These are phyloP conservation scores for Diplodia sapinea DNA, from an alignment of 2,329 filamentous ascomycete genomes.

Conservation along the genomic window DNA sequence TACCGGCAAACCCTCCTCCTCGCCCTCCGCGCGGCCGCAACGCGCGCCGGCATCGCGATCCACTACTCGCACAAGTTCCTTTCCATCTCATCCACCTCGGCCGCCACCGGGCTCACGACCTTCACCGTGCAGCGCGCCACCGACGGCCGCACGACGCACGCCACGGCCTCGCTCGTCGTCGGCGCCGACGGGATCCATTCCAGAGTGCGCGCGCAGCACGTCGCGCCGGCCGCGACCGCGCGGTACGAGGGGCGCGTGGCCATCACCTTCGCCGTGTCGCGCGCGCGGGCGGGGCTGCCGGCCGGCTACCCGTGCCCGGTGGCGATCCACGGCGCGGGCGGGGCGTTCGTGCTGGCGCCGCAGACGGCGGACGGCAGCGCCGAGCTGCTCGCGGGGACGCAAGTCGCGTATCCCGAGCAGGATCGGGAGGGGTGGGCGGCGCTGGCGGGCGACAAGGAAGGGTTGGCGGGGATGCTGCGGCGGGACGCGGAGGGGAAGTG, in stretches of 20 bases:
- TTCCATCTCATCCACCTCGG: slow-evolving; percentile 42
- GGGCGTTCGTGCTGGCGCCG: slow-evolving; percentile 48
- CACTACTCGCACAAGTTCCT: slow-evolving; percentile 57
- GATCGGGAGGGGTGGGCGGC: slow-evolving; percentile 41
- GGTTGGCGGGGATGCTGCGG: slow-evolving; percentile 32
- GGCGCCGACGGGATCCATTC: slow-evolving; percentile 68
- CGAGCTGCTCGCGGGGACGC: slow-evolving; percentile 47
- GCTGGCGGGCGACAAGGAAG: slow-evolving; percentile 42
- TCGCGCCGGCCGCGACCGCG: slow-evolving; percentile 56
- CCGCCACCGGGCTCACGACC: slow-evolving; percentile 36
- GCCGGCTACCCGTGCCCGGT: slow-evolving; percentile 38
- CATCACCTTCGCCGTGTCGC: slow-evolving; percentile 44
- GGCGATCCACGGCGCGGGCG: slow-evolving; percentile 45
- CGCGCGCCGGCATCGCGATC: slow-evolving; percentile 50
- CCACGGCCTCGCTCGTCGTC: slow-evolving; percentile 54
- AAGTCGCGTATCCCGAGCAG: slow-evolving; percentile 43
- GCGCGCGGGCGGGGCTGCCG: slow-evolving; percentile 1
- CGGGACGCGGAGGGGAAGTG: slow-evolving; percentile 31
- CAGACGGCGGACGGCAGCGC: slow-evolving; percentile 43
- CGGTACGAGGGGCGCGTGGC: slow-evolving; percentile 58
- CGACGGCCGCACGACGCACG: too few species aligned
- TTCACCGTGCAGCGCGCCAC: too few species aligned
- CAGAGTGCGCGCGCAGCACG: slow-evolving; percentile 54
- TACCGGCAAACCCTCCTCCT: slow-evolving; percentile 60
- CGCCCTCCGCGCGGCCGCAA: slow-evolving; percentile 51